Base-by-base conservation (phyloP, 73 alveolate genomes). In the Breviolum minutum region DNA sequence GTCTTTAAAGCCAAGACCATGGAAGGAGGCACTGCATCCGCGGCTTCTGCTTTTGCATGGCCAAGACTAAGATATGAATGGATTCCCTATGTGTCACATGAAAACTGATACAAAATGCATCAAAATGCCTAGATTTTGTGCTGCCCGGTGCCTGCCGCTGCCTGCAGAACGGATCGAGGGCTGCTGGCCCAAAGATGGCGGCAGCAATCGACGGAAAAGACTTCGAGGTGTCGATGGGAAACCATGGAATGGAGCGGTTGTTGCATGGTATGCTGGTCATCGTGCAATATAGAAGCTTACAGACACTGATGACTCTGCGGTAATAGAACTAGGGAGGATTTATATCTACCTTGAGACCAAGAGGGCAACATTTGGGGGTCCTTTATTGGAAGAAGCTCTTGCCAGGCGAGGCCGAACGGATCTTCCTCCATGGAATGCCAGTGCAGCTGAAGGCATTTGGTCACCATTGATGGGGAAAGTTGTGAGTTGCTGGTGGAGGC, bases 121-220 rank as follows among this genome's bases (percentile, higher is more conserved):
- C 2, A 14, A 22, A 14, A 40, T 40, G 54, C 54, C 54, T 40
- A 40, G 54, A 40, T 40, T 40, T 40, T 17, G 17, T 6, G 77
- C 8, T 22, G n/a, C 77, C 17, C 77, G 60, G 19, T 7, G 40
- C 63, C 70, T 7, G 40, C 63, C 70, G 70, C 73, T 70, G 54
- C 54, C 54, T 40, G 54, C 97, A 91, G 97, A 91, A 80, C 79
- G 63, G 90, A 66, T 91, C 60, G 97, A 91, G 97, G 97, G 97
- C 97, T 91, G 97, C 97, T 91, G 97, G 97, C 89, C 97, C 81
- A 79, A 80, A 61, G 97, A 91, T 17, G 97, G 97, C 64, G 97
- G 97, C 88, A 30, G 88, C 76, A 79, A 40, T 10, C 97, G 97
- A 48, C 97, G 97, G 54, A 91, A 54, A 40, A 87, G 64, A 22